Conservation (phyloP, 176 grass and related monocot genomes). For the Oryza longistaminata region DNA sequence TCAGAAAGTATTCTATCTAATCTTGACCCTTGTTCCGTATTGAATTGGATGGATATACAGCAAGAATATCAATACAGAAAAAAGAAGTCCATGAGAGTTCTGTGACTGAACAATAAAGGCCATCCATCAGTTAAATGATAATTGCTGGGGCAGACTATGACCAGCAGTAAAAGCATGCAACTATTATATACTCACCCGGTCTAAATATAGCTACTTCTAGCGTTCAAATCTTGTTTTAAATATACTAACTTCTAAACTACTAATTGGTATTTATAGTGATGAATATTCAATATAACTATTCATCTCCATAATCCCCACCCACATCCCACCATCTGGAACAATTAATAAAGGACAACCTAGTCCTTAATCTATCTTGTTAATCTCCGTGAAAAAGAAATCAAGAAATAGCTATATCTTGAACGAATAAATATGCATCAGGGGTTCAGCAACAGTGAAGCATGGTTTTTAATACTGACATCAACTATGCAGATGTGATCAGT, state of each 20-base stretch:
- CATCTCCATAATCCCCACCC: no score
- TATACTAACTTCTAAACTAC: no score
- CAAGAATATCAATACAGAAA: background rate
- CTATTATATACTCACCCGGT: background rate
- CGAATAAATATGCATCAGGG: background rate
- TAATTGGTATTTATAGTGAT: no score
- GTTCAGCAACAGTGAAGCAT: background rate
- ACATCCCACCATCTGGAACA: no score
- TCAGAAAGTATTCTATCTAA: background rate
- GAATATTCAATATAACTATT: no score
- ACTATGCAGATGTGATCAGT: background rate
- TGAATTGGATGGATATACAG: background rate
- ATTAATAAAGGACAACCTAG: no score
- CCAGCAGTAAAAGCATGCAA: slow-evolving; percentile 30
- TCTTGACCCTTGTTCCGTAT: background rate
- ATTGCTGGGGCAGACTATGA: background rate
- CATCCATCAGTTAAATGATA: background rate
- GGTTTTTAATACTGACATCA: background rate
- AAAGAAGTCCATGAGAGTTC: background rate
- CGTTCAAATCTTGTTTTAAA: no score
- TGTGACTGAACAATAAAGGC: background rate
- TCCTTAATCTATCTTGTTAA: no score
- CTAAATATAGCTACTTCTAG: no score
- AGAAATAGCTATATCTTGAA: no score
- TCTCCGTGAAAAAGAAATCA: no score